These are phyloP conservation scores for Cutaneotrichosporon cavernicola DNA, from an alignment of 1,284 basidiomycete genomes.

Conservation along the genomic window DNA sequence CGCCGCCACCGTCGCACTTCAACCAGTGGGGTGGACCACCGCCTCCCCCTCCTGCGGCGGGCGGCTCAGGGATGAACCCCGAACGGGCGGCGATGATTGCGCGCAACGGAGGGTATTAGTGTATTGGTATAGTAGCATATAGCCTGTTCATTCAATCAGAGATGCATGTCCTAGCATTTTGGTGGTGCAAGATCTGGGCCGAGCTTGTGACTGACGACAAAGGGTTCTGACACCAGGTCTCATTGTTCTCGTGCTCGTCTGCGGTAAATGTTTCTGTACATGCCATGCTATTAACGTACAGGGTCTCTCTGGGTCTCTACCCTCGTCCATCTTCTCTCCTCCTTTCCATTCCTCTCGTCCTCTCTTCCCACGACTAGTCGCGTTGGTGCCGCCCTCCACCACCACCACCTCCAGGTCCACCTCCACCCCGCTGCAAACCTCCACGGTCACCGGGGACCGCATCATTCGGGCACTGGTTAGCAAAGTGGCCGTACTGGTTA, in stretches of 20 bases:
- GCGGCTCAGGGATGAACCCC: conserved; percentile 14
- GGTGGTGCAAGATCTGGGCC: too few species aligned
- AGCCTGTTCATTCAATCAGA: not conserved
- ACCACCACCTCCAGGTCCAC: not conserved
- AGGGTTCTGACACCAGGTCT: not conserved
- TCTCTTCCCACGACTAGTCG: not conserved
- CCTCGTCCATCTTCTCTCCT: too few species aligned
- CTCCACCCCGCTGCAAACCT: conserved; percentile 29
- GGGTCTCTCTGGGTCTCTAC: not conserved
- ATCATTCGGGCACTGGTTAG: conserved; percentile 81
- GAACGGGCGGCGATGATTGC: conserved; percentile 21
- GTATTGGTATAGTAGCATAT: conserved; percentile 1
- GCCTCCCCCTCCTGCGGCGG: not conserved
- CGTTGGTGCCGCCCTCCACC: not conserved
- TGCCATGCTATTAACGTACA: not conserved
- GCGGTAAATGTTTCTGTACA: not conserved
- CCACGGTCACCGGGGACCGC: conserved; percentile 52
- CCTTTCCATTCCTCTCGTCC: not conserved
- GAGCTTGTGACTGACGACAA: not conserved
- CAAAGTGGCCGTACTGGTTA: conserved; percentile 81
- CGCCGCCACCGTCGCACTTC: not conserved
- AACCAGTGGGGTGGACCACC: conserved; percentile 1
- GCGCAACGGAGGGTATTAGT: conserved; percentile 10
- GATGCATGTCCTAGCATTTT: conserved; percentile 5
- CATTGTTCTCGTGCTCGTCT: not conserved